phyloP scores from a whole-genome alignment of 2,329 filamentous ascomycete species.

The Aureobasidium sp. region DNA sequence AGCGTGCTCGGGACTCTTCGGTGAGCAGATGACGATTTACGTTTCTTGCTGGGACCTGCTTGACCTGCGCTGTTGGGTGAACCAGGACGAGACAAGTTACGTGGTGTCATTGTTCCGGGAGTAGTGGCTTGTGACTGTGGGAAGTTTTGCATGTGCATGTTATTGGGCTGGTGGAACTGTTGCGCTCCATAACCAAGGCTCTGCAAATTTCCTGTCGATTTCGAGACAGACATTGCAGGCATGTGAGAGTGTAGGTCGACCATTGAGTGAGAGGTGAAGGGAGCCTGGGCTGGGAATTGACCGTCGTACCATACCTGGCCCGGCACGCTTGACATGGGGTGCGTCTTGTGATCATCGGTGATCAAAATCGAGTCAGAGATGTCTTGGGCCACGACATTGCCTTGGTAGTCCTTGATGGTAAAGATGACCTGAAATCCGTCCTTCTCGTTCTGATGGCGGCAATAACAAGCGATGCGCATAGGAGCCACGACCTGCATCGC shows the following conservation, averaged over 20 bases:
- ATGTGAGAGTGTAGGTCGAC: slow-evolving; percentile 28
- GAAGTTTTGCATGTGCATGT: slow-evolving; percentile 26
- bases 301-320: slow-evolving; percentile 21
- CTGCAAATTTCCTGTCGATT: slow-evolving; percentile 57
- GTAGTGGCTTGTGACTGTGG: slow-evolving; percentile 31
- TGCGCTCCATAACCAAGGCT: slow-evolving; percentile 35
- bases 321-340: slow-evolving; percentile 31
- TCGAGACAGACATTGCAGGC: slow-evolving; percentile 47
- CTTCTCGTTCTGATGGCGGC: slow-evolving; percentile 90
- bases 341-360: slow-evolving; percentile 95
- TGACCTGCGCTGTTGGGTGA: slow-evolving; percentile 52
- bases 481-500: slow-evolving; percentile 74
- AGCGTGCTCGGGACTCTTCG: slow-evolving; percentile 63
- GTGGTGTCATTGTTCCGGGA: slow-evolving; percentile 44
- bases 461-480: slow-evolving; percentile 97
- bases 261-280: slow-evolving; percentile 29
- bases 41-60: slow-evolving; percentile 66
- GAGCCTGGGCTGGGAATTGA: slow-evolving; percentile 22
- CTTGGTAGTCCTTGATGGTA: slow-evolving; percentile 76
- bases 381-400: slow-evolving; percentile 70
- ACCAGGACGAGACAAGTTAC: slow-evolving; percentile 61
- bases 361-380: slow-evolving; percentile 90
- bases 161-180: slow-evolving; percentile 25
- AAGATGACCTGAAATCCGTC: slow-evolving; percentile 89
- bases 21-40: slow-evolving; percentile 47